These are phyloP conservation scores for Pleurotus citrinopileatus DNA, from an alignment of 768 basidiomycete species.

Conservation along the genomic window DNA sequence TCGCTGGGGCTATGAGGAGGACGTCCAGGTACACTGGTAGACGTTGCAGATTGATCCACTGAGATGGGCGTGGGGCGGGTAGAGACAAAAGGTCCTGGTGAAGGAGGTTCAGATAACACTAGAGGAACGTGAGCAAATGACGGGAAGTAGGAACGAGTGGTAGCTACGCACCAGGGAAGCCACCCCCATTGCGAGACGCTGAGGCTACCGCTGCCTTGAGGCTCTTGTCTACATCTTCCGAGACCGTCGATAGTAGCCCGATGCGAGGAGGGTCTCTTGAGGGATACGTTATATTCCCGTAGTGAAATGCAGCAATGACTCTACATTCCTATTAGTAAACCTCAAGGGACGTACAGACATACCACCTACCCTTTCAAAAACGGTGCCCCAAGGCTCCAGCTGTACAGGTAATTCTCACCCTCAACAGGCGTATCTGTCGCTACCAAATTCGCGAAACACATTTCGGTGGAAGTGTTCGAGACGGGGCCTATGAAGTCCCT, in stretches of 20 bases:
- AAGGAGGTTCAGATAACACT: slow-evolving; percentile 1
- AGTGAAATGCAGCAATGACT: slow-evolving; percentile 66
- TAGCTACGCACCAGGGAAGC: slow-evolving; percentile 23
- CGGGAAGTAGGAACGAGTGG: not conserved
- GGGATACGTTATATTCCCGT: slow-evolving; percentile 68
- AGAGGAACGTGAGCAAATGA: not conserved
- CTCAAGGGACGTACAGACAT: not conserved
- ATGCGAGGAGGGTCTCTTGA: slow-evolving; percentile 66
- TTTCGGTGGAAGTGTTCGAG: slow-evolving; percentile 30
- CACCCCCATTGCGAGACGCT: slow-evolving; percentile 25
- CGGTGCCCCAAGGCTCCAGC: slow-evolving; percentile 77
- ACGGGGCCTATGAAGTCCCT: slow-evolving; percentile 61
- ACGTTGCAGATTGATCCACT: not conserved
- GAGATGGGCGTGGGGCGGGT: not conserved
- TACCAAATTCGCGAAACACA: slow-evolving; percentile 55
- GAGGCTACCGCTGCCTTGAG: slow-evolving; percentile 31
- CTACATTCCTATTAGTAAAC: slow-evolving; percentile 29
- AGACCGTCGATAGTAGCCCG: slow-evolving; percentile 71
- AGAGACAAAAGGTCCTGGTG: not conserved
- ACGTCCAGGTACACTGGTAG: not conserved
- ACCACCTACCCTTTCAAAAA: slow-evolving; percentile 64
- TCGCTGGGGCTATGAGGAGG: not conserved
- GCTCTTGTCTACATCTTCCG: slow-evolving; percentile 43
- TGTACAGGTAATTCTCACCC: slow-evolving; percentile 59
- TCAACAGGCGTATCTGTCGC: slow-evolving; percentile 58